These are phyloP conservation scores for Bipolaris oryzae DNA, from an alignment of 2,329 filamentous ascomycete genomes.

Conservation along the genomic window DNA sequence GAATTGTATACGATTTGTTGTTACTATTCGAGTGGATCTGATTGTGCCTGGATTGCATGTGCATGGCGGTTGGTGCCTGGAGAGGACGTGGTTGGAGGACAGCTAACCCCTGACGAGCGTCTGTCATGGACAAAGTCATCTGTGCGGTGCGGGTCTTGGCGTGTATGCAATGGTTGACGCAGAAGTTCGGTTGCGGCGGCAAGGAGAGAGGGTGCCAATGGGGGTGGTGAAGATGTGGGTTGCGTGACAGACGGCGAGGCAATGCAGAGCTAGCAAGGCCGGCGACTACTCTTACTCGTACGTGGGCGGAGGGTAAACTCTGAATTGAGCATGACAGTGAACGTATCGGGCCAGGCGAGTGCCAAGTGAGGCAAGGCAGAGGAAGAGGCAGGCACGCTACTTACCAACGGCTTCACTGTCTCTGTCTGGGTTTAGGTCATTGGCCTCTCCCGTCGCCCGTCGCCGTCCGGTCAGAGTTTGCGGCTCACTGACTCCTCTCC, in stretches of 20 bases:
- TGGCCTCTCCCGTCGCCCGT: not conserved
- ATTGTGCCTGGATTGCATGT: not conserved
- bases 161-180: too few species aligned
- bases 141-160: not conserved
- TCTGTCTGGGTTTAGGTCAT: not conserved
- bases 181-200: not conserved
- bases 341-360: not conserved
- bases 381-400: not conserved
- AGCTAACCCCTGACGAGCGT: not conserved
- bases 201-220: not conserved
- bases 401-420: constrained; percentile 6
- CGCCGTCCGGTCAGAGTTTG: not conserved
- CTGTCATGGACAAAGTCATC: not conserved
- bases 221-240: not conserved
- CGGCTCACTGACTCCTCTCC: not conserved
- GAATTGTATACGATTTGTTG: not conserved
- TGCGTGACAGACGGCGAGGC: constrained; percentile 14
- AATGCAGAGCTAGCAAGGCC: constrained; percentile 7
- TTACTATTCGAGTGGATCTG: too few species aligned
- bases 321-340: not conserved
- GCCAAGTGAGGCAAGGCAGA: not conserved
- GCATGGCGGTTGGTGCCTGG: not conserved
- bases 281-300: not conserved
- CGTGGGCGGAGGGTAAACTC: constrained; percentile 7
- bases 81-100: too few species aligned